Conservation (phyloP, 169 alveolate genomes). For the Gregarina niphandrodes region DNA sequence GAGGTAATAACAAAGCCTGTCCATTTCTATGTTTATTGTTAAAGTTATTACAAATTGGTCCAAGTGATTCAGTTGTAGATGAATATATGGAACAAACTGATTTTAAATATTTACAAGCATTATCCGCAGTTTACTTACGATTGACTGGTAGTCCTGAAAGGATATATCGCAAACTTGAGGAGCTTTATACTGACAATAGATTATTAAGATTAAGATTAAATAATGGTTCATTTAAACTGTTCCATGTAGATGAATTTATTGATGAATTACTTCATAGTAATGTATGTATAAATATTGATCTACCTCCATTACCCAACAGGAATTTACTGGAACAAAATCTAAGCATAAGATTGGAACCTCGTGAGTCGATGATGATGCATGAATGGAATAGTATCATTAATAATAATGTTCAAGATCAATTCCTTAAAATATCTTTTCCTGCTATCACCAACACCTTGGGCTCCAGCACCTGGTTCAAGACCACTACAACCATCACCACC, state of each 20-base stretch:
- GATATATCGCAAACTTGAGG: constrained; percentile 48
- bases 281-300: constrained; percentile 52
- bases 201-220: constrained; percentile 51
- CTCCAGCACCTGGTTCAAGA: no score
- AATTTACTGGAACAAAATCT: constrained; percentile 55
- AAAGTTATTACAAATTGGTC: constrained; percentile 72
- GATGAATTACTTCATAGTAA: constrained; percentile 61
- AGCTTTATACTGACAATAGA: constrained; percentile 64
- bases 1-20: constrained; percentile 68
- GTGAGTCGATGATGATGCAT: no score
- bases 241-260: constrained; percentile 74
- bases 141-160: constrained; percentile 27
- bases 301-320: constrained; percentile 68
- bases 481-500: no score
- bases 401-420: no score
- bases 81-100: constrained; percentile 68
- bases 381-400: no score
- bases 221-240: constrained; percentile 43
- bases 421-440: no score
- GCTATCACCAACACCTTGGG: no score
- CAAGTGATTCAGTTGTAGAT: constrained; percentile 60
- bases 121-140: constrained; percentile 59
- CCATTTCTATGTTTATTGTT: constrained; percentile 70
- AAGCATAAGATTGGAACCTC: no score
- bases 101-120: constrained; percentile 70